These are phyloP conservation scores for Paulownia fortunei DNA, from an alignment of 257 asterid genomes.

Conservation along the genomic window DNA sequence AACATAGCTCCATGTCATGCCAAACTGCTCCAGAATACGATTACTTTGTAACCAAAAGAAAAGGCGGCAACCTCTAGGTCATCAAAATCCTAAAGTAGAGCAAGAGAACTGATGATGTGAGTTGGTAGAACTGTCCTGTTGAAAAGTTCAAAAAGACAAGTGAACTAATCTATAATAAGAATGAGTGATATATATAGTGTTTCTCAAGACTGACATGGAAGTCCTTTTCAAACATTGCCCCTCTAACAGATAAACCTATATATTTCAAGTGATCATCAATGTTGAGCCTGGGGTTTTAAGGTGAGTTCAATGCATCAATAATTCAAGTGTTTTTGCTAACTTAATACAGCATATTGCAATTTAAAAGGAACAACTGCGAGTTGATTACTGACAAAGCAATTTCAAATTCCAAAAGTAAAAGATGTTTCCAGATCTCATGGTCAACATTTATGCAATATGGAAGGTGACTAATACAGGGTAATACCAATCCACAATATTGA, in stretches of 20 bases:
- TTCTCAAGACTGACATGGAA: neutral
- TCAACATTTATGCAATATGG: neutral
- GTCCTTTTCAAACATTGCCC: neutral
- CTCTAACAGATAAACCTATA: neutral
- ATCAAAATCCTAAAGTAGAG: neutral
- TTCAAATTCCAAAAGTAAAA: neutral
- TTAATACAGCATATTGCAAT: neutral
- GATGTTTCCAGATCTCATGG: neutral
- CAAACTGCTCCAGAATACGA: conserved; percentile 11
- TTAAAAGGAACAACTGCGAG: neutral
- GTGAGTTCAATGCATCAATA: neutral
- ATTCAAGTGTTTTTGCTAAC: neutral
- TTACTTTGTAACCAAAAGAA: neutral
- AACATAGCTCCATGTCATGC: conserved; percentile 10
- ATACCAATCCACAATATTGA: neutral
- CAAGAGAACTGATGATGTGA: neutral
- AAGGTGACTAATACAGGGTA: neutral
- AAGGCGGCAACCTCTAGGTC: neutral
- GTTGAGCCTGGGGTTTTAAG: neutral
- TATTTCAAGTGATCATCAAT: neutral
- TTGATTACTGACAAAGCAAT: neutral
- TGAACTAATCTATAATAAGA: neutral
- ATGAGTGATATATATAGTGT: neutral
- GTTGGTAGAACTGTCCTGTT: conserved; percentile 24
- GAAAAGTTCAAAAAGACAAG: neutral